Evolutionary conservation across 192 early-diverging fungal genomes (phyloP), one percentile per base, ranked within the genome.

Genomic region (Funneliformis mosseae): DNA sequence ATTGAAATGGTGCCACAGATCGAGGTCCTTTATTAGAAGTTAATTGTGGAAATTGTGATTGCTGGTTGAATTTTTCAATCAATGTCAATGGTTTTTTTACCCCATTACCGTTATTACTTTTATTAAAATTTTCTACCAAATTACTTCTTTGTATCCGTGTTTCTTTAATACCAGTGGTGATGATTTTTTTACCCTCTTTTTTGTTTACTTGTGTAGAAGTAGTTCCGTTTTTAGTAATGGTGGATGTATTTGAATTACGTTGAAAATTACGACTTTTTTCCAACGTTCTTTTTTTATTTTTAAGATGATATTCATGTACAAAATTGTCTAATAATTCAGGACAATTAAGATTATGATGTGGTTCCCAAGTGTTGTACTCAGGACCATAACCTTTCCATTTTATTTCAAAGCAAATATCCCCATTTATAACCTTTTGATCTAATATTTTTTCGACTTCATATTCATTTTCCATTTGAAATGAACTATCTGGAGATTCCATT

Each of bases 391-490:
- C 33, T 14, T 46, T 72, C 70, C 70, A 72, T 46, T 72, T 72
- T n/a, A 72, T 23, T 45, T 45, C 43, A 46, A 46, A 72, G 23
- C 46, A 72, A 25, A 72, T 38, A 43, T 45, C 25, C 5, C 70
- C 70, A 79, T 95, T 88, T 38, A 94, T 95, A 41, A 97, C 71
- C 85, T 90, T 92, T 27, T 90, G 69, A 27, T 89, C 81, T 18
- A 94, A 74, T 41, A 97, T 89, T 3, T 87, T 90, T 39, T 90
- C 84, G 85, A 83, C 78, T 73, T 94, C 79, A 62, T 79, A 83
- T 4, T 78, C 46, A 55, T 74, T 71, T 48, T 70, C 64, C 50
- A 48, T n/a, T 7, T 72, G 50, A 18, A 0, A 33, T 33, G 33
- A 33, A 33, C 33, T 33, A 33, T 55, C 59, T 21, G n/a, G 18